Conservation (phyloP, 495 filamentous ascomycete genomes). For the Filosporella fistucella region DNA sequence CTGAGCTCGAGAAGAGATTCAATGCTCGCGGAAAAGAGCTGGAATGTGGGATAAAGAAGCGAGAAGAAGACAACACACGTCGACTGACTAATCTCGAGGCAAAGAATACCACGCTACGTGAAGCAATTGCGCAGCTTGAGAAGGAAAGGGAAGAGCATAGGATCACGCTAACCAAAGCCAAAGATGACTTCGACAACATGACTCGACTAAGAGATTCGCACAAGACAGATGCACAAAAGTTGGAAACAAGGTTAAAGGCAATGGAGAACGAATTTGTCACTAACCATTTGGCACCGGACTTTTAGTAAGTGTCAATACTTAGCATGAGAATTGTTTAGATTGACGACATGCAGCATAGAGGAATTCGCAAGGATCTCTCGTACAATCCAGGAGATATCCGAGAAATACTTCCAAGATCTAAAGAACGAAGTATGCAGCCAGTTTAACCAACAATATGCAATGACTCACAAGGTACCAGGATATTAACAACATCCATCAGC, state of each 20-base stretch:
- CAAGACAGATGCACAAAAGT: background rate
- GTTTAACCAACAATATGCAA: background rate
- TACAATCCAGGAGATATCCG: slow-evolving; percentile 7
- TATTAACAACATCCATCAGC: slow-evolving; percentile 6
- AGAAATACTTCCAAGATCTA: slow-evolving; percentile 11
- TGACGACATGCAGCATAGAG: slow-evolving; percentile 4
- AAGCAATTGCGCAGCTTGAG: slow-evolving; percentile 5
- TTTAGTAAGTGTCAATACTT: slow-evolving; percentile 16
- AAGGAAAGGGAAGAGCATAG: slow-evolving; percentile 4
- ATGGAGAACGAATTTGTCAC: slow-evolving; percentile 18
- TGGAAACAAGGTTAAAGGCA: slow-evolving; percentile 7
- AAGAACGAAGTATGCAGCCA: slow-evolving; percentile 9
- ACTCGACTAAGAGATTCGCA: slow-evolving; percentile 2
- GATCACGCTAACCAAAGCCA: slow-evolving; percentile 2
- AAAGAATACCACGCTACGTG: background rate
- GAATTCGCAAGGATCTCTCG: slow-evolving; percentile 15
- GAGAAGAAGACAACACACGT: slow-evolving; percentile 1
- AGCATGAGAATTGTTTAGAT: slow-evolving; percentile 2
- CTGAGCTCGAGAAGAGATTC: slow-evolving; percentile 5
- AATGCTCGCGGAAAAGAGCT: slow-evolving; percentile 6
- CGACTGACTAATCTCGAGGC: slow-evolving; percentile 9
- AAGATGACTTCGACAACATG: slow-evolving; percentile 9
- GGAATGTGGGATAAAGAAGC: background rate
- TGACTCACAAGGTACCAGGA: slow-evolving; percentile 7
- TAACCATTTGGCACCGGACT: slow-evolving; percentile 5